These are phyloP conservation scores for Neotropicomus parvogracilis DNA, from an alignment of 1,284 basidiomycete species.

Conservation along the genomic window DNA sequence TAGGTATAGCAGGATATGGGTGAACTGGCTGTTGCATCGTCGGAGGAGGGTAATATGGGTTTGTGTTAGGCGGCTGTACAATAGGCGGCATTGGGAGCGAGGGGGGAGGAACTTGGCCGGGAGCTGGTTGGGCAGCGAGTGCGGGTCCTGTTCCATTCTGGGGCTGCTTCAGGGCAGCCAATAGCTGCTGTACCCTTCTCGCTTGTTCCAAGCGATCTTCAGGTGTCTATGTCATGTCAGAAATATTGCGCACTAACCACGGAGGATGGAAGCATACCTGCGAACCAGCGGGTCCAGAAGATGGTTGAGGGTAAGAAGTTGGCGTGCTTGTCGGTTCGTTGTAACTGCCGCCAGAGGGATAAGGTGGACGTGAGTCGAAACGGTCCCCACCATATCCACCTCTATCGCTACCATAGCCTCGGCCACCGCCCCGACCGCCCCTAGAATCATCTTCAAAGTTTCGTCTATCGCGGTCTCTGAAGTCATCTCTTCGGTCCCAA, in stretches of 20 bases:
- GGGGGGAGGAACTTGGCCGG: slow-evolving; percentile 34
- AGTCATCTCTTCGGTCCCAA: slow-evolving; percentile 44
- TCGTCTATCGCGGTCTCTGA: slow-evolving; percentile 47
- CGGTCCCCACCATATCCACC: slow-evolving; percentile 36
- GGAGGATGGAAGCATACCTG: slow-evolving; percentile 21
- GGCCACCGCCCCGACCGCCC: slow-evolving; percentile 35
- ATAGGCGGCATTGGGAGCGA: slow-evolving; percentile 34
- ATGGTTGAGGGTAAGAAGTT: slow-evolving; percentile 23
- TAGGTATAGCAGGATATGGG: slow-evolving; percentile 36
- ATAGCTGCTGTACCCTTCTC: slow-evolving; percentile 74
- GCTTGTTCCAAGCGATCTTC: slow-evolving; percentile 80
- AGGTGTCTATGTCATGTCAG: slow-evolving; percentile 24
- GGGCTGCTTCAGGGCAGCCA: slow-evolving; percentile 75
- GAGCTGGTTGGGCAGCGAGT: slow-evolving; percentile 33
- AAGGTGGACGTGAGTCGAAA: slow-evolving; percentile 35
- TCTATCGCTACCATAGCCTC: slow-evolving; percentile 36
- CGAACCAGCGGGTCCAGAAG: slow-evolving; percentile 12
- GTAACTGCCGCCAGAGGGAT: slow-evolving; percentile 31
- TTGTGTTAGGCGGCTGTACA: slow-evolving; percentile 32
- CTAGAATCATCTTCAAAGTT: slow-evolving; percentile 45
- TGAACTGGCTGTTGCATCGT: slow-evolving; percentile 32
- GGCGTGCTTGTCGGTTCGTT: slow-evolving; percentile 28
- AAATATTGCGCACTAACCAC: background rate
- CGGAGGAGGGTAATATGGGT: slow-evolving; percentile 45
- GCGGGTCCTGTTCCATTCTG: slow-evolving; percentile 36